A percentile compares a stretch with the other conserved stretches of the same genome.
Evolutionary conservation across 1,284 basidiomycete genomes (phyloP).

Genomic region (Microbotryum intermedium): DNA sequence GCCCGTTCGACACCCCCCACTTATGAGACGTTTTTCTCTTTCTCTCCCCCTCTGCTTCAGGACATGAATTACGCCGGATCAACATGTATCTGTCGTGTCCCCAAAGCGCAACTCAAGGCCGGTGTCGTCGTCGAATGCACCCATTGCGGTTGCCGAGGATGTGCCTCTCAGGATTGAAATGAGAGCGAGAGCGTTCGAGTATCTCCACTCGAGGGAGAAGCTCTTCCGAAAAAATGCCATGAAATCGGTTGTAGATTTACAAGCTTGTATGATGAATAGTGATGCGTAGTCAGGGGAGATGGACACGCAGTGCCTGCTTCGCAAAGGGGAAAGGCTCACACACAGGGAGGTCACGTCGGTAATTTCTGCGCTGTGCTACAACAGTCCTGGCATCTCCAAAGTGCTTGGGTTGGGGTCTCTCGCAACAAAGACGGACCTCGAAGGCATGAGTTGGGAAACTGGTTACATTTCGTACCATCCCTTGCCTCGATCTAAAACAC

Average conservation of each 20-base stretch:
- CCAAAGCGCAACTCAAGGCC: slow-evolving; percentile 80
- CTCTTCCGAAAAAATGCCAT: too few species aligned
- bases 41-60: slow-evolving; percentile 43
- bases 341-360: too few species aligned
- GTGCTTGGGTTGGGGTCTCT: not conserved
- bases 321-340: too few species aligned
- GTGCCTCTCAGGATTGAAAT: slow-evolving; percentile 31
- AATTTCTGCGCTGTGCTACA: too few species aligned
- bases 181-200: too few species aligned
- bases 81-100: slow-evolving; percentile 97
- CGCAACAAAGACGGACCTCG: not conserved
- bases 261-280: too few species aligned
- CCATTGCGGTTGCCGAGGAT: slow-evolving; percentile 34
- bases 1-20: not conserved
- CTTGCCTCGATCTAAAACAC: too few species aligned
- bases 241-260: too few species aligned
- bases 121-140: slow-evolving; percentile 67
- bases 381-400: not conserved
- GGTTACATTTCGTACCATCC: not conserved
- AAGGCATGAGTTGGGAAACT: too few species aligned
- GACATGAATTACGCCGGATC: slow-evolving; percentile 99
- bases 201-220: too few species aligned
- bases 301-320: too few species aligned
- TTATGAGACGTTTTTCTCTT: not conserved
- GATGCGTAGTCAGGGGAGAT: too few species aligned